A percentile compares a stretch with the other conserved stretches of the same genome.
Conservation (phyloP, 345 rosid genomes). For the Raphanus sativus region DNA sequence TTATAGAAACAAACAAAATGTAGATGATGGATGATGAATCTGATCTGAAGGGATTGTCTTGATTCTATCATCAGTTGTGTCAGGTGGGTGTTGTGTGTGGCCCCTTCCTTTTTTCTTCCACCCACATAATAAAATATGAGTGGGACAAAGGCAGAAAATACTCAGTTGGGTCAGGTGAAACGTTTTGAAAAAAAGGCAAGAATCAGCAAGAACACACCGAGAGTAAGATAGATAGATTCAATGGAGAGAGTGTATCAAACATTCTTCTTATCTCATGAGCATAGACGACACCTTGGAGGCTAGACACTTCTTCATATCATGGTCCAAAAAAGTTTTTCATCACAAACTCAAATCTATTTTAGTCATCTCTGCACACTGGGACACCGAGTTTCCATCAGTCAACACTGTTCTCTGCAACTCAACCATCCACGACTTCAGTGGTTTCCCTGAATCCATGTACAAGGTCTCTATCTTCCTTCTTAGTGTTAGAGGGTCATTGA, state of each 20-base stretch:
- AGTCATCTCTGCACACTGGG: constrained; percentile 88
- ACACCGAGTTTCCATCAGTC: constrained; percentile 62
- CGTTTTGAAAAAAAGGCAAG: background rate
- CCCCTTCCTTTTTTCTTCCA: background rate
- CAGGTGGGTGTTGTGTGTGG: background rate
- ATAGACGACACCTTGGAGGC: constrained; percentile 69
- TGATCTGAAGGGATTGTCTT: too few relatives aligned
- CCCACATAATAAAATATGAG: background rate
- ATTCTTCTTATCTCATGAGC: constrained; percentile 69
- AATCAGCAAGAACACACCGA: background rate
- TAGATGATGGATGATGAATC: too few relatives aligned
- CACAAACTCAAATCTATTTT: constrained; percentile 69
- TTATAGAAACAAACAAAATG: too few relatives aligned
- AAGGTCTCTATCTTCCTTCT: constrained; percentile 43
- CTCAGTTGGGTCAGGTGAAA: background rate
- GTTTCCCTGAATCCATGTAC: constrained; percentile 74
- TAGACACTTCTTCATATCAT: constrained; percentile 66
- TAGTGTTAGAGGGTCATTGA: too few relatives aligned
- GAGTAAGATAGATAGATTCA: background rate
- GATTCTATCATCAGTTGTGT: background rate
- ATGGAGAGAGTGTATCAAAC: constrained; percentile 49
- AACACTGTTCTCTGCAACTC: constrained; percentile 55
- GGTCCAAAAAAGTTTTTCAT: constrained; percentile 42
- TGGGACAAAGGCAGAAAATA: background rate
- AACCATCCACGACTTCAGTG: constrained; percentile 77